These are phyloP conservation scores for Multifurca ochricompacta DNA, from an alignment of 768 basidiomycete genomes.

Conservation along the genomic window DNA sequence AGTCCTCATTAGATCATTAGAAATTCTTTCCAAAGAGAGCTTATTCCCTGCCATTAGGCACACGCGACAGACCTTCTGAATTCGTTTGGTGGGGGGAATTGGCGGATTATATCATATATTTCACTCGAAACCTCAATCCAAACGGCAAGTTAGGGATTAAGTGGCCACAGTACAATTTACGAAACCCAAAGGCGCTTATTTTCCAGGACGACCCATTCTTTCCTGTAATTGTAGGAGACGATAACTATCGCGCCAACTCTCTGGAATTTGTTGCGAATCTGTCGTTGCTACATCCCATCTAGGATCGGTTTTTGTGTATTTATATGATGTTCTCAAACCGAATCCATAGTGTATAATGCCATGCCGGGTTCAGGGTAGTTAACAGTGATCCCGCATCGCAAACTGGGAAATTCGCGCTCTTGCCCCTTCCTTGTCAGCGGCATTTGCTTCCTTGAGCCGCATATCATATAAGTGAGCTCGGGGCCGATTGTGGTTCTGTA, in stretches of 20 bases:
- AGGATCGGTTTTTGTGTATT: neutral
- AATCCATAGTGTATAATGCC: too few relatives aligned
- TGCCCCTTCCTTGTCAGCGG: too few relatives aligned
- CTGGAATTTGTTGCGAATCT: slow-evolving; percentile 8
- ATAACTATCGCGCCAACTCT: slow-evolving; percentile 7
- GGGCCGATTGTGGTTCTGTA: too few relatives aligned
- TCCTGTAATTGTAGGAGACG: neutral
- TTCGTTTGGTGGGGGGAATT: slow-evolving; percentile 1
- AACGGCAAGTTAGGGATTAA: neutral
- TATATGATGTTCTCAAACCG: neutral
- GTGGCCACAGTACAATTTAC: slow-evolving; percentile 8
- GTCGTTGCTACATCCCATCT: slow-evolving; percentile 13
- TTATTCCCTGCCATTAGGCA: neutral
- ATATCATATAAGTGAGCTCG: too few relatives aligned
- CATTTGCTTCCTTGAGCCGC: too few relatives aligned
- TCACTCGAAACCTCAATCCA: slow-evolving; percentile 6
- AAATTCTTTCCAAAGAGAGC: neutral
- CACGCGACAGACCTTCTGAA: slow-evolving; percentile 8
- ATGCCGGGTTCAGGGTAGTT: too few relatives aligned
- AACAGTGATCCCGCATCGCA: neutral
- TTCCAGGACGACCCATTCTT: slow-evolving; percentile 6
- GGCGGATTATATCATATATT: slow-evolving; percentile 8
- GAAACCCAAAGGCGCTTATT: neutral
- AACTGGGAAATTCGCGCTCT: too few relatives aligned
- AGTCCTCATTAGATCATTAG: neutral